These are phyloP conservation scores for Akebia trifoliata DNA, from an alignment of 164 flowering plant genomes.

Conservation along the genomic window DNA sequence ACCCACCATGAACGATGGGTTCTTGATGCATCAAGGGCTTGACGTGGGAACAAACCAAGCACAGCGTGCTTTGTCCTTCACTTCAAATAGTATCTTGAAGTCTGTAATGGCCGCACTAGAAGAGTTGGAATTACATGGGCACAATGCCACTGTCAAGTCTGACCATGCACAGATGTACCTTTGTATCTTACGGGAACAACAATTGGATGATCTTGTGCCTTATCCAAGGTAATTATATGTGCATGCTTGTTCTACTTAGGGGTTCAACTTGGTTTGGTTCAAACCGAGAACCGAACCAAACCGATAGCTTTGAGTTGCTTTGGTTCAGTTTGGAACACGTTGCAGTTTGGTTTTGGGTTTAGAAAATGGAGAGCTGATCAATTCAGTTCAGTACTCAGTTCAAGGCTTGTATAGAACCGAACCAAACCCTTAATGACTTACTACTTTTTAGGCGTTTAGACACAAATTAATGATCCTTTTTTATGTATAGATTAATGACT, in stretches of 20 bases:
- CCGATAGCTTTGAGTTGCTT: too few species aligned
- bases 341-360: too few species aligned
- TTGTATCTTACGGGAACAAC: conserved; percentile 78
- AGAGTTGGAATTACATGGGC: conserved; percentile 86
- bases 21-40: conserved; percentile 39
- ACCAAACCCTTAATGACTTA: too few species aligned
- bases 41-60: conserved; percentile 25
- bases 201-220: conserved; percentile 76
- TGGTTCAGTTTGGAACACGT: too few species aligned
- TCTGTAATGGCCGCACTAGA: conserved; percentile 88
- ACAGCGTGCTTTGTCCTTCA: conserved; percentile 52
- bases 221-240: conserved; percentile 50
- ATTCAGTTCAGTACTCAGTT: too few species aligned
- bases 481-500: too few species aligned
- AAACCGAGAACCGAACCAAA: too few species aligned
- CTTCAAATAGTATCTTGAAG: conserved; percentile 83
- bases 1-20: conserved; percentile 52
- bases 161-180: conserved; percentile 97
- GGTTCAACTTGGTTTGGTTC: too few species aligned
- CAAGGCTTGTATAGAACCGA: too few species aligned
- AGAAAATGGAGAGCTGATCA: too few species aligned
- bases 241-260: background rate
- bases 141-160: conserved; percentile 62
- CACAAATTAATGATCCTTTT: too few species aligned
- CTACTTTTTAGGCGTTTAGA: too few species aligned